A percentile compares a stretch with the other conserved stretches of the same genome.
Conservation (phyloP, 2,329 filamentous ascomycete species). For the Ascochyta rabiei region DNA sequence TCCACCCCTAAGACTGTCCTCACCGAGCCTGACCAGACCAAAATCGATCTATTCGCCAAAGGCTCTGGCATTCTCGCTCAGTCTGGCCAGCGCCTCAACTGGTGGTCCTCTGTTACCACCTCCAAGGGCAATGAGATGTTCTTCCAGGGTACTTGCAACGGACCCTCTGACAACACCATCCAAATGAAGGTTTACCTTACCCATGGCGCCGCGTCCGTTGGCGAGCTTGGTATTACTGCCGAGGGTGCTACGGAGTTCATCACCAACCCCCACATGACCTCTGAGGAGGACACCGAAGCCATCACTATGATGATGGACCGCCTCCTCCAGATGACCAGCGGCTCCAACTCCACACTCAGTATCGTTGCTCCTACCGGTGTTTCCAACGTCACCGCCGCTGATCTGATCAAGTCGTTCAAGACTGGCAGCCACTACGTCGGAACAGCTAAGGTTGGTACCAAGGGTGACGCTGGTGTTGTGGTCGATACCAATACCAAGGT, state of each 20-base stretch:
- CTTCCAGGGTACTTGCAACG: constrained; percentile 56
- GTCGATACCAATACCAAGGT: constrained; percentile 50
- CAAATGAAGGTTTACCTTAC: constrained; percentile 62
- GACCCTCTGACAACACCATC: constrained; percentile 42
- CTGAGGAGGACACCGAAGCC: constrained; percentile 50
- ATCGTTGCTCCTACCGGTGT: constrained; percentile 45
- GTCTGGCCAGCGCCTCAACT: constrained; percentile 55
- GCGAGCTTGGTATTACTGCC: constrained; percentile 55
- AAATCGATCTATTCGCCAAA: constrained; percentile 42
- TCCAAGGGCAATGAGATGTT: constrained; percentile 48
- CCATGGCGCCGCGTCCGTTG: constrained; percentile 65
- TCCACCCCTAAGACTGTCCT: constrained; percentile 30
- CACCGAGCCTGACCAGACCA: constrained; percentile 37
- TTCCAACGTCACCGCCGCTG: constrained; percentile 49
- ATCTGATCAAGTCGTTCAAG: constrained; percentile 41
- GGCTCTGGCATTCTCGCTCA: constrained; percentile 53
- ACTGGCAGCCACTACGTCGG: constrained; percentile 52
- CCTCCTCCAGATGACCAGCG: constrained; percentile 46
- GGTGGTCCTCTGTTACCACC: constrained; percentile 55
- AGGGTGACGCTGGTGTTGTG: constrained; percentile 52
- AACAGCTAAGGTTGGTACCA: constrained; percentile 60
- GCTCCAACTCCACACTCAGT: constrained; percentile 36
- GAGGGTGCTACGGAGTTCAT: constrained; percentile 51
- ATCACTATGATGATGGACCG: constrained; percentile 55
- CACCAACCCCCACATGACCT: constrained; percentile 59